These are phyloP conservation scores for Coniochaeta sp. DNA, from an alignment of 2,329 filamentous ascomycete species.

Conservation along the genomic window DNA sequence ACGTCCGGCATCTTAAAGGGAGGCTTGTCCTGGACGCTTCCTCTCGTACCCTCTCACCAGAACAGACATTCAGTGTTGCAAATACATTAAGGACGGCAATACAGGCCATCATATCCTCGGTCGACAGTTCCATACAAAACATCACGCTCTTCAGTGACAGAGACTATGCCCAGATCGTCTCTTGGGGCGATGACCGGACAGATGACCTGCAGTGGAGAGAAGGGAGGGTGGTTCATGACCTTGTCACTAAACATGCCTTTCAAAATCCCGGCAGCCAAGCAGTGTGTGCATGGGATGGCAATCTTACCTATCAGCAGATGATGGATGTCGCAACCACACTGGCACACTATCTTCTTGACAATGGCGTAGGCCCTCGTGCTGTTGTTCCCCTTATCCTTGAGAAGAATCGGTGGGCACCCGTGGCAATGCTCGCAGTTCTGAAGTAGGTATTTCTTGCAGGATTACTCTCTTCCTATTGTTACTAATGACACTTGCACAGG, in stretches of 20 bases:
- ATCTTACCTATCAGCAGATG: constrained; percentile 32
- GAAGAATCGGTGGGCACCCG: constrained; percentile 60
- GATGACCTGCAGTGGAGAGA: constrained; percentile 28
- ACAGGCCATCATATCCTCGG: constrained; percentile 32
- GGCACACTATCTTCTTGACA: constrained; percentile 36
- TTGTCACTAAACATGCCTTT: constrained; percentile 32
- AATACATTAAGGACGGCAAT: constrained; percentile 46
- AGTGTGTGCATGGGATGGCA: constrained; percentile 36
- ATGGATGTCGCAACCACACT: constrained; percentile 28
- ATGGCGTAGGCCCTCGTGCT: constrained; percentile 42
- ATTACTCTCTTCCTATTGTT: constrained; percentile 17
- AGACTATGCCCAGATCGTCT: constrained; percentile 45
- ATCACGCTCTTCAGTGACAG: constrained; percentile 47
- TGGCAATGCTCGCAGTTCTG: constrained; percentile 61
- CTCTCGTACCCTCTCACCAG: constrained; percentile 31
- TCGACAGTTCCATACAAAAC: constrained; percentile 32
- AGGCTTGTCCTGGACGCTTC: constrained; percentile 35
- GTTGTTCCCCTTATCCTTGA: constrained; percentile 61
- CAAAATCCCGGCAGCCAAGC: constrained; percentile 30
- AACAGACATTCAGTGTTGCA: constrained; percentile 39
- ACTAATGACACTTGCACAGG: constrained; percentile 10
- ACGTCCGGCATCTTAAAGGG: constrained; percentile 32
- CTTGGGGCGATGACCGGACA: constrained; percentile 39
- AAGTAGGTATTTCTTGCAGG: constrained; percentile 49
- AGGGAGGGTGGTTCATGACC: constrained; percentile 34